Conservation (phyloP, 2,329 filamentous ascomycete species). For the Verticillium albo-atrum region DNA sequence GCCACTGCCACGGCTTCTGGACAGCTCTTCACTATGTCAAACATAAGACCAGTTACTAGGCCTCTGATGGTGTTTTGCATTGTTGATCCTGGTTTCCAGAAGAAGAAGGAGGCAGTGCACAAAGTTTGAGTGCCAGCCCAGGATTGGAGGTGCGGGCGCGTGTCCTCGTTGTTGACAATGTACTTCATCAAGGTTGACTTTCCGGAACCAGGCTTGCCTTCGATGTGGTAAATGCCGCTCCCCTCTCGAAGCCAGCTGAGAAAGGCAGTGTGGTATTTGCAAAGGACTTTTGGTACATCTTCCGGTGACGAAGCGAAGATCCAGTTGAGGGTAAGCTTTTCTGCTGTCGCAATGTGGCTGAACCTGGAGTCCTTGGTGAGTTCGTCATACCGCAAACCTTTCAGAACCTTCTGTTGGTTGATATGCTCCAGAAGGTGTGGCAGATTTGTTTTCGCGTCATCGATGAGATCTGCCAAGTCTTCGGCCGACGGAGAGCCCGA, state of each 20-base stretch:
- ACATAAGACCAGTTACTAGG: not conserved
- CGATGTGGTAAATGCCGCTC: conserved; percentile 24
- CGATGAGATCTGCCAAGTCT: too few relatives aligned
- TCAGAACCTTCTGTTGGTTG: not conserved
- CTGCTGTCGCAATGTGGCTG: not conserved
- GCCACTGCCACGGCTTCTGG: not conserved
- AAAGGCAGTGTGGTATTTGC: not conserved
- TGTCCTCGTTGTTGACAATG: conserved; percentile 15
- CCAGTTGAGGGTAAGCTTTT: not conserved
- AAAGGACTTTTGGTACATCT: not conserved
- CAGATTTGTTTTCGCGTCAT: not conserved
- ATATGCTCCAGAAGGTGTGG: not conserved
- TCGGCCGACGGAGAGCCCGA: too few relatives aligned
- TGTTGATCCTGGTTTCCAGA: not conserved
- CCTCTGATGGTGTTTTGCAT: not conserved
- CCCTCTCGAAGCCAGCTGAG: conserved; percentile 20
- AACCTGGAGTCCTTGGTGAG: not conserved
- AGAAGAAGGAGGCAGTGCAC: not conserved
- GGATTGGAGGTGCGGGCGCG: conserved; percentile 8
- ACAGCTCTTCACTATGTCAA: not conserved
- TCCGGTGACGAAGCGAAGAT: not conserved
- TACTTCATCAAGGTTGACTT: conserved; percentile 39
- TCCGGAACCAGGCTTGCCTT: conserved; percentile 34
- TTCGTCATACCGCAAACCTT: not conserved
- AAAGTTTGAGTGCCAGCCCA: not conserved